A percentile compares a stretch with the other conserved stretches of the same genome.
phyloP scores from a whole-genome alignment of 768 basidiomycete genomes.

The Hypsizygus marmoreus region DNA sequence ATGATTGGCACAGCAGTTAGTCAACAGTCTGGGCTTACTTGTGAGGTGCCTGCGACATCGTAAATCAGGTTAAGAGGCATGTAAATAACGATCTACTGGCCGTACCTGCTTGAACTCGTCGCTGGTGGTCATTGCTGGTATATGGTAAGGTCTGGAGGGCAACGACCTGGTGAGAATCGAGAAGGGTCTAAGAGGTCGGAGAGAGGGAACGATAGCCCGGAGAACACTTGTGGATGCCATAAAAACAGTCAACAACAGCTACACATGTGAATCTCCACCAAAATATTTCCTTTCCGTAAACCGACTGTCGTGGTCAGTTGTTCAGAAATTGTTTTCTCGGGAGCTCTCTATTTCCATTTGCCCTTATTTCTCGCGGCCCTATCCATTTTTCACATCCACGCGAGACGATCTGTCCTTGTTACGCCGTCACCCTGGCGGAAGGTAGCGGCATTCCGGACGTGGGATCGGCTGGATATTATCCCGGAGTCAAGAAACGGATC shows the following conservation, averaged over 20 bases:
- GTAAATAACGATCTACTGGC: not conserved
- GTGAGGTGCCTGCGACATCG: conserved; percentile 31
- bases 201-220: conserved; percentile 14
- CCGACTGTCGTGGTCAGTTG: too few relatives aligned
- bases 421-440: too few relatives aligned
- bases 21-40: conserved; percentile 30
- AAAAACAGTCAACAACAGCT: conserved; percentile 18
- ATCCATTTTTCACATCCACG: too few relatives aligned
- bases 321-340: too few relatives aligned
- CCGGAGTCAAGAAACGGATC: too few relatives aligned
- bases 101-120: conserved; percentile 33
- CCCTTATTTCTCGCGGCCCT: too few relatives aligned
- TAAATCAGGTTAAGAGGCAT: not conserved
- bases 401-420: too few relatives aligned
- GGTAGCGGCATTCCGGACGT: too few relatives aligned
- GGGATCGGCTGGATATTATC: too few relatives aligned
- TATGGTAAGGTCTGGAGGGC: not conserved
- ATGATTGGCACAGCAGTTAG: conserved; percentile 24
- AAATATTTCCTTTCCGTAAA: too few relatives aligned
- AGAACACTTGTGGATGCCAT: conserved; percentile 14
- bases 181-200: conserved; percentile 12
- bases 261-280: conserved; percentile 15
- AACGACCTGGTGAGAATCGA: not conserved
- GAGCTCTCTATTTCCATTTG: too few relatives aligned
- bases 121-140: conserved; percentile 23